These are phyloP conservation scores for Jatropha multifida DNA, from an alignment of 441 rosid species.

Conservation along the genomic window DNA sequence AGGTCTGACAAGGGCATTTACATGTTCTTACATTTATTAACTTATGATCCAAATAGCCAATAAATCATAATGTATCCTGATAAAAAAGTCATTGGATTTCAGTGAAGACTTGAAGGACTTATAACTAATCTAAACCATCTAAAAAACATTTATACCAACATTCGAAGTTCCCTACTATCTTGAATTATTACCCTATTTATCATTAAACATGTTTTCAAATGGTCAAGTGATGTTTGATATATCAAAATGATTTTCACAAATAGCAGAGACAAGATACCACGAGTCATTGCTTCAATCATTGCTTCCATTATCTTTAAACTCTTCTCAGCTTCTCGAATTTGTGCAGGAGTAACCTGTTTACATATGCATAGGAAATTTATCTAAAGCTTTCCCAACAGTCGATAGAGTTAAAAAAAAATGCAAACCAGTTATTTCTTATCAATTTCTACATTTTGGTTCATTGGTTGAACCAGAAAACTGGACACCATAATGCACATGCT, in stretches of 20 bases:
- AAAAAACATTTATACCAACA: neutral
- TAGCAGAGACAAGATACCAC: constrained; percentile 49
- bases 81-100: neutral
- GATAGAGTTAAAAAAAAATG: neutral
- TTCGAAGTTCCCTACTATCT: neutral
- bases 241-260: constrained; percentile 8
- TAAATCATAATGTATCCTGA: neutral
- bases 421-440: neutral
- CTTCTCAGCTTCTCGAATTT: constrained; percentile 95
- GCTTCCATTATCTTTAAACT: constrained; percentile 79
- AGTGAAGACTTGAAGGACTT: neutral
- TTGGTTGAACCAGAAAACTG: constrained; percentile 3
- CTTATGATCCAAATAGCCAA: neutral
- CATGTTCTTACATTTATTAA: neutral
- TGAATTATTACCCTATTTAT: neutral
- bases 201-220: neutral
- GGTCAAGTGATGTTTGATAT: constrained; percentile 5
- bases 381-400: constrained; percentile 8
- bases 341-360: constrained; percentile 82
- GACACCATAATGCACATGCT: neutral
- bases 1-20: neutral
- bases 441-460: neutral
- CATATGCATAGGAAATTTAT: constrained; percentile 12
- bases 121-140: neutral
- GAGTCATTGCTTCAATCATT: constrained; percentile 93